These are phyloP conservation scores for Termitomyces bulborhizus DNA, from an alignment of 768 basidiomycete genomes.

Conservation along the genomic window DNA sequence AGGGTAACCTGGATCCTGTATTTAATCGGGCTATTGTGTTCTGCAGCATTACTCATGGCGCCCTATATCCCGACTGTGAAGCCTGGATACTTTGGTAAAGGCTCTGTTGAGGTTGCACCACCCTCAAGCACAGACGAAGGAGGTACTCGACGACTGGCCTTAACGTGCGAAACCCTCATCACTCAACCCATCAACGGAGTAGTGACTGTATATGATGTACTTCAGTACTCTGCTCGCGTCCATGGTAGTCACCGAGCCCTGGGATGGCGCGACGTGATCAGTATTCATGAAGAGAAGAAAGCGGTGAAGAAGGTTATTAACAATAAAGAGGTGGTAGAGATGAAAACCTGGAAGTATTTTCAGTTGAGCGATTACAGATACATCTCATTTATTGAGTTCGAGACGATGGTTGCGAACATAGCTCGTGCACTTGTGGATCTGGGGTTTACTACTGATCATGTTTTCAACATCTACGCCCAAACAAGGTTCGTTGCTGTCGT, in stretches of 20 bases:
- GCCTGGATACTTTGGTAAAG: conserved; percentile 47
- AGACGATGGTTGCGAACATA: conserved; percentile 55
- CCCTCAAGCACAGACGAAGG: conserved; percentile 38
- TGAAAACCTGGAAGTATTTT: conserved; percentile 95
- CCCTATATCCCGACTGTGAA: conserved; percentile 26
- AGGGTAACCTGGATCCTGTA: not conserved
- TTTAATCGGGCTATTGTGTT: not conserved
- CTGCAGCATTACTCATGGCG: not conserved
- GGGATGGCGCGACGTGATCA: conserved; percentile 72
- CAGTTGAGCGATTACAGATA: conserved; percentile 87
- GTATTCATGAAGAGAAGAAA: conserved; percentile 79
- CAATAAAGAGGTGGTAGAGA: conserved; percentile 79
- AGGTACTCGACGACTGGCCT: conserved; percentile 49
- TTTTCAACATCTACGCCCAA: conserved; percentile 88
- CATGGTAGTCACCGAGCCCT: conserved; percentile 71
- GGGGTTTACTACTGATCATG: conserved; percentile 60
- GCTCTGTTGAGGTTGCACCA: conserved; percentile 56
- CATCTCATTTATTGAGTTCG: conserved; percentile 65
- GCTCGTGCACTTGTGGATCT: conserved; percentile 69
- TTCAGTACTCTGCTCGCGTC: conserved; percentile 66
- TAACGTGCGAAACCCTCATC: conserved; percentile 53
- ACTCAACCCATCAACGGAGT: conserved; percentile 68
- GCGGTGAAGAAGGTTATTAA: conserved; percentile 77
- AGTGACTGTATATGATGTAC: conserved; percentile 73
- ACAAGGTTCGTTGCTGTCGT: conserved; percentile 53